Base-by-base conservation (phyloP, 805 yeast species). In the Starmerella ratchasimensis region DNA sequence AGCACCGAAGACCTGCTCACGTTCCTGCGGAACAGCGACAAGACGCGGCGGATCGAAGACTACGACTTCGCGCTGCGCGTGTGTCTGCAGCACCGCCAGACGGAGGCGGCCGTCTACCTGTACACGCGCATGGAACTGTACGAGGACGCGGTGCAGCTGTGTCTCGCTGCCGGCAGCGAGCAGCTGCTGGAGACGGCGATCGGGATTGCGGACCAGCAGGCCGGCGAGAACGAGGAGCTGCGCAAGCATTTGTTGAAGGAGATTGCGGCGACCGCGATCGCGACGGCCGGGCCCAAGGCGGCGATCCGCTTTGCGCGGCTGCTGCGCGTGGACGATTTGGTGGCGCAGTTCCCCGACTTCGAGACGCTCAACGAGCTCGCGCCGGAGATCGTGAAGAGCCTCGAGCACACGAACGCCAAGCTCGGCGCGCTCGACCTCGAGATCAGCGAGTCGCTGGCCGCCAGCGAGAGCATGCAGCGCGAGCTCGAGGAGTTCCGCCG, bases 281-380 rank as follows among this genome's bases (percentile, higher is more conserved):
- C 36, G 17, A 37, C 37, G 8, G 51, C 54, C 21, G 63, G 58
- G 15, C 45, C 60, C 14, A 43, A 50, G 17, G 47, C 51, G 23
- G 61, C 62, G 4, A 22, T 49, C 28, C 32, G 33, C 28, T 43
- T 52, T 20, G 36, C 45, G 8, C 46, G 40, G 13, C 31, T 43
- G 7, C 53, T 63, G 23, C 69, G 76, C 3, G 74, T 90, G 31
- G 84, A 80, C 44, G 97, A 90, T 50, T 53, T 90, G 28, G 59
- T 90, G 35, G 93, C 93, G 2, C 61, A 82, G 23, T 76, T 90
- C 46, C 94, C 96, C 0, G 86, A 83, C 48, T 73, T 80, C 40
- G 70, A 80, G 0, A 74, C 81, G 20, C 76, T 90, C 34, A 90
- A 81, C 46, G 75, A 79, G 42, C 71, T 90, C 51, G 82, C 83